Percentiles rank a stretch among this genome's conserved stretches.
These are phyloP conservation scores for Sarcomyxa edulis DNA, from an alignment of 768 basidiomycete species.

Conservation along the genomic window DNA sequence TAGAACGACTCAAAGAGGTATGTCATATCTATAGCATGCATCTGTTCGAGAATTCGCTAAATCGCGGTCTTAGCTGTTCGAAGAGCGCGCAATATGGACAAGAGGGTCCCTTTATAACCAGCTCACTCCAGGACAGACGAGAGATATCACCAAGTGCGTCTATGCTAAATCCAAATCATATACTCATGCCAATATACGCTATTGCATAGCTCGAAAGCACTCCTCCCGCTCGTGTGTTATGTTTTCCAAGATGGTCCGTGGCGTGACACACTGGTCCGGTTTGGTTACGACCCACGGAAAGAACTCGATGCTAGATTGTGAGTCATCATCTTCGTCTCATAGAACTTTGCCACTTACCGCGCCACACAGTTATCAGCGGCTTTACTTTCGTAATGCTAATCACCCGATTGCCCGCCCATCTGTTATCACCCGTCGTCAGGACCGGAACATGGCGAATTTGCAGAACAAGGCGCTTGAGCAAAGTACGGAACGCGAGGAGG, in stretches of 20 bases:
- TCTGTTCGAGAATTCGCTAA: background rate
- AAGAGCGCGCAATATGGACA: conserved; percentile 83
- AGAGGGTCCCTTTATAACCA: conserved; percentile 83
- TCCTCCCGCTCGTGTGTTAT: conserved; percentile 79
- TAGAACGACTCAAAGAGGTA: conserved; percentile 53
- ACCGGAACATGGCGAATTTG: conserved; percentile 37
- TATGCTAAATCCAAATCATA: background rate
- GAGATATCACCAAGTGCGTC: conserved; percentile 72
- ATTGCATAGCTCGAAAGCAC: conserved; percentile 62
- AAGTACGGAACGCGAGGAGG: conserved; percentile 28
- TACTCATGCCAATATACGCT: no score
- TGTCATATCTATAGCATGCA: conserved; percentile 1
- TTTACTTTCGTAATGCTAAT: conserved; percentile 86
- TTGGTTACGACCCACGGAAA: conserved; percentile 86
- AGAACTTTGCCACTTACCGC: conserved; percentile 1
- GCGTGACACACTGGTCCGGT: conserved; percentile 82
- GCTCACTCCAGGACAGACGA: conserved; percentile 58
- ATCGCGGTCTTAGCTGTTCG: conserved; percentile 47
- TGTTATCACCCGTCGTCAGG: conserved; percentile 63
- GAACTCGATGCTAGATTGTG: conserved; percentile 73
- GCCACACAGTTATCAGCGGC: conserved; percentile 72
- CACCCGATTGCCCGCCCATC: conserved; percentile 77
- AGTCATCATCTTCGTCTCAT: conserved; percentile 20
- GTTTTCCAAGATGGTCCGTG: conserved; percentile 93
- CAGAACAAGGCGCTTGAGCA: conserved; percentile 35